Evolutionary conservation across 495 filamentous ascomycete genomes (phyloP), one percentile per base, ranked within the genome.

Genomic region (Elaphomyces granulatus): DNA sequence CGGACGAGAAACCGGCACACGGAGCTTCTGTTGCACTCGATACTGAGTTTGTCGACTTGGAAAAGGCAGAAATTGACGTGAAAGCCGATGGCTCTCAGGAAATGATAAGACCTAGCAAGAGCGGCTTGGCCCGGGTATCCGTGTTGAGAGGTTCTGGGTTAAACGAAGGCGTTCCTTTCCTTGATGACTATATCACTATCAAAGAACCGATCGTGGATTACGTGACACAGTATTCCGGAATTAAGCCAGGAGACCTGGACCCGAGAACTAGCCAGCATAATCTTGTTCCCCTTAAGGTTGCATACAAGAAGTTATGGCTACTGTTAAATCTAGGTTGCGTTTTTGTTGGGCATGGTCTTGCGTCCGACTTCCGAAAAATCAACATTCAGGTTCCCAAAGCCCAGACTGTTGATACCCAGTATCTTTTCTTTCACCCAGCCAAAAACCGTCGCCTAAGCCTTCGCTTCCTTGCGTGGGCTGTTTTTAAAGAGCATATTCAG

Each of bases 301-400:
- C 87, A 6, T 96, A 96, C 66, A 99, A 96, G 54, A 94, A 94
- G 52, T 76, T 99, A 20, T 99, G 90, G 90, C 71, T 96, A 9
- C 74, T 99, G 6, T 72, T 96, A 7, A 96, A 99, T 53, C 70
- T 95, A 1, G 90, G 92, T 20, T 93, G 84, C 59, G 67, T 81
- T 34, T 99, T 99, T 58, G 75, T 99, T 20, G 90, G 90, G 6
- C 90, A 99, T 55, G 85, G 87, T 7, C 63, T 99, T 17, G 77
- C 78, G 36, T 87, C 87, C 39, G 90, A 99, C 53, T 99, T 96
- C 63, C 83, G 90, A 28, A 90, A 86, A 37, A 92, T 94, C 61
- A 95, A 99, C 55, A 94, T 99, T 40, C 83, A 94, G 53, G 80
- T 98, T 3, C 90, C 92, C 2, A 85, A 84, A 55, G 59, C 71